Conservation (phyloP, 495 filamentous ascomycete genomes). For the Neurospora sp. region DNA sequence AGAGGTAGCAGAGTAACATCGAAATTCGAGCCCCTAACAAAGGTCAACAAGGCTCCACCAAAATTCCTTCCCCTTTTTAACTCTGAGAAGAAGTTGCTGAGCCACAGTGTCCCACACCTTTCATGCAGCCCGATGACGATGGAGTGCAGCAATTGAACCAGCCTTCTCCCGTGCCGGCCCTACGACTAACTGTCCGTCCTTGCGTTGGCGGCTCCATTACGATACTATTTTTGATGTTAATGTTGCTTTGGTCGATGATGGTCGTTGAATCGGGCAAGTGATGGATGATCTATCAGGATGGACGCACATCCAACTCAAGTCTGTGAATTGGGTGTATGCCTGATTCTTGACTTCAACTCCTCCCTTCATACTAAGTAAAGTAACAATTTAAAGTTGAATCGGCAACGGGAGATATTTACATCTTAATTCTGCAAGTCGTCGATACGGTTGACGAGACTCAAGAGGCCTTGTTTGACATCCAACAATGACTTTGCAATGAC, state of each 20-base stretch:
- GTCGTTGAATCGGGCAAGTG: background rate
- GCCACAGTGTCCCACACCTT: background rate
- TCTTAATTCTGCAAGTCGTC: background rate
- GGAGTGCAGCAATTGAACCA: background rate
- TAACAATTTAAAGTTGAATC: background rate
- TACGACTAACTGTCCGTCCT: background rate
- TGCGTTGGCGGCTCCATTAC: background rate
- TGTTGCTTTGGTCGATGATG: background rate
- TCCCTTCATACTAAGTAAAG: background rate
- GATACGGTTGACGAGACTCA: background rate
- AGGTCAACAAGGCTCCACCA: background rate
- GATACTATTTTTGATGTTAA: background rate
- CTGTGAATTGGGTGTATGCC: background rate
- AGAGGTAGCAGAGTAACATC: background rate
- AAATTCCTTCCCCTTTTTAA: background rate
- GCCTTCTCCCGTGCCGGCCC: background rate
- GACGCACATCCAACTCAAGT: background rate
- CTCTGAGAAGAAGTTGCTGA: background rate
- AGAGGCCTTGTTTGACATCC: background rate
- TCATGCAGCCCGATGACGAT: background rate
- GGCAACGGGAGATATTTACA: background rate
- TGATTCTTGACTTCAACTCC: background rate
- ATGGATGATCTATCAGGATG: background rate
- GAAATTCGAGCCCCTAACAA: background rate
- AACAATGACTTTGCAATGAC: background rate